A percentile compares a stretch with the other conserved stretches of the same genome.
Evolutionary conservation across 768 basidiomycete genomes (phyloP).

Genomic region (Daedaleopsis nitida): DNA sequence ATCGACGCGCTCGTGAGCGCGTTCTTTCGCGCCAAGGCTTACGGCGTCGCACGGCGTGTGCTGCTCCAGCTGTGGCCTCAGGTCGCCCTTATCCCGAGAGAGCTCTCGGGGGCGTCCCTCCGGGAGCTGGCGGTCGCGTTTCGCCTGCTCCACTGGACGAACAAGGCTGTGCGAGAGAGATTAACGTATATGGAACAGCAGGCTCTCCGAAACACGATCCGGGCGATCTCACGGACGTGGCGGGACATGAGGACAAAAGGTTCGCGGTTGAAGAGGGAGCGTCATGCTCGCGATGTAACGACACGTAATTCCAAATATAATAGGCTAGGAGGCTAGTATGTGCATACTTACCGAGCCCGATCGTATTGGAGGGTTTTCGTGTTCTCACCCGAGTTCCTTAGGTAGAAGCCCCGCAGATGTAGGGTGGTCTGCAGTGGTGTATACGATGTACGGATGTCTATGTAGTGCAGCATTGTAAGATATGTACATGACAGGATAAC

Average conservation of each 20-base stretch:
- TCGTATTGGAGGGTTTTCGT: not conserved
- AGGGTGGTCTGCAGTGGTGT: not conserved
- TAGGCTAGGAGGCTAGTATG: not conserved
- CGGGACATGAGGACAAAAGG: slow-evolving; percentile 10
- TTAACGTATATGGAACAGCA: slow-evolving; percentile 37
- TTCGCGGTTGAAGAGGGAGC: not conserved
- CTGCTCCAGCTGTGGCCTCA: slow-evolving; percentile 66
- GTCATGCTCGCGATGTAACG: slow-evolving; percentile 6
- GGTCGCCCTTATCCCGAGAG: slow-evolving; percentile 60
- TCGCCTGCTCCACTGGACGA: slow-evolving; percentile 24
- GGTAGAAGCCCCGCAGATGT: not conserved
- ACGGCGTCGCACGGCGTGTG: slow-evolving; percentile 50
- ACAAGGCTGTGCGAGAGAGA: slow-evolving; percentile 14
- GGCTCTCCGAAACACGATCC: slow-evolving; percentile 42
- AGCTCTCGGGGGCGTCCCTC: slow-evolving; percentile 47
- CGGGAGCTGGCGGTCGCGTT: slow-evolving; percentile 49
- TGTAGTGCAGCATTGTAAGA: not conserved
- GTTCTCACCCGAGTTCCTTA: too few relatives aligned
- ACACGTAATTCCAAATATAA: slow-evolving; percentile 10
- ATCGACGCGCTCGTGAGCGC: slow-evolving; percentile 74
- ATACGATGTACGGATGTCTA: slow-evolving; percentile 1
- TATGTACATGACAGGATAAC: not conserved
- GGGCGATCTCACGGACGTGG: slow-evolving; percentile 49
- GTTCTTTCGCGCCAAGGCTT: slow-evolving; percentile 59
- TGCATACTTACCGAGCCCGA: not conserved